Conservation (phyloP, 2,329 filamentous ascomycete species). For the Aspergillus sp. region DNA sequence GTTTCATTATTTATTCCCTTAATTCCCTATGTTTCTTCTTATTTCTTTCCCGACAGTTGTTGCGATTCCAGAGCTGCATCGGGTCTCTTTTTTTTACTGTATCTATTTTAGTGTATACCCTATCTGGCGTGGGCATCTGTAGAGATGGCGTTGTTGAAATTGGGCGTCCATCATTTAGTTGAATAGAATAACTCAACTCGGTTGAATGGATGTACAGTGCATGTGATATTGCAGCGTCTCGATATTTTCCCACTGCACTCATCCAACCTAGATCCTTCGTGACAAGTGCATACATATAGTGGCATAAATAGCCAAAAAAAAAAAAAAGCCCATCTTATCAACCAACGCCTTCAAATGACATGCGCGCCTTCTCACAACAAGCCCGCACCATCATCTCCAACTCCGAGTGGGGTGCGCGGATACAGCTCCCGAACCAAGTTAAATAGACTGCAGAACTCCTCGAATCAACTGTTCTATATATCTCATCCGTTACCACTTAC, state of each 20-base stretch:
- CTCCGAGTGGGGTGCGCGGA: slow-evolving; percentile 32
- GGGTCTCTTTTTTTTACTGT: slow-evolving; percentile 8
- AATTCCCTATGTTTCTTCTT: slow-evolving; percentile 4
- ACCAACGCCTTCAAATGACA: slow-evolving; percentile 6
- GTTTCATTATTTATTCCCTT: too few relatives aligned
- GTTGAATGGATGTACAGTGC: neutral
- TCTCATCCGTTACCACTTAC: neutral
- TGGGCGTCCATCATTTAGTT: slow-evolving; percentile 4
- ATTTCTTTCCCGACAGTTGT: neutral
- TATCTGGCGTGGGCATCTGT: slow-evolving; percentile 28
- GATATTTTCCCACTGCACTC: neutral
- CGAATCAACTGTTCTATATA: neutral
- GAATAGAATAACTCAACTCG: neutral
- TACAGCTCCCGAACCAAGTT: neutral
- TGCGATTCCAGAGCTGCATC: neutral
- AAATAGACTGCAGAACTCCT: neutral
- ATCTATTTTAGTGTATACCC: slow-evolving; percentile 28
- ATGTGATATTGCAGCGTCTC: neutral
- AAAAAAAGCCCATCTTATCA: neutral
- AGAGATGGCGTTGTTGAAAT: slow-evolving; percentile 32
- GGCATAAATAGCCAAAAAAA: neutral
- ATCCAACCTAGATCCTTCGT: neutral
- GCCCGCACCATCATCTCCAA: slow-evolving; percentile 34
- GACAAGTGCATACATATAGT: neutral
- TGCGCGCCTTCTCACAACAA: slow-evolving; percentile 13